Percentiles rank a stretch among this genome's conserved stretches.
phyloP scores from a whole-genome alignment of 192 early-diverging fungal genomes.

The Neocallimastix lanati region DNA sequence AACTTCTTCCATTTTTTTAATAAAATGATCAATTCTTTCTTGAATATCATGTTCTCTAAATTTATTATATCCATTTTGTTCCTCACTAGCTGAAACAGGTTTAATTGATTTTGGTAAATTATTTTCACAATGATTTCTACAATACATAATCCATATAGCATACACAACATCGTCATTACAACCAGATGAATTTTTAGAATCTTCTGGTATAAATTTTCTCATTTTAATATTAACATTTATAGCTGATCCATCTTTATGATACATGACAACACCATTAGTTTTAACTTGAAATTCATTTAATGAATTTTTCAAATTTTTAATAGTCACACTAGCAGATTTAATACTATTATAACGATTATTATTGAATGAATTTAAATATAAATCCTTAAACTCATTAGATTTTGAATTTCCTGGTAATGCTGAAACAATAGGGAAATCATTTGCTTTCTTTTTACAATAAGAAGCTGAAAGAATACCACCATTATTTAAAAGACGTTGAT shows the following conservation, averaged over 20 bases:
- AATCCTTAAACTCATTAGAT: neutral
- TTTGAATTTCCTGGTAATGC: neutral
- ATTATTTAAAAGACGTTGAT: neutral
- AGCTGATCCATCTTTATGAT: constrained; percentile 38
- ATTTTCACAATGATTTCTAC: constrained; percentile 19
- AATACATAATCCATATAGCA: constrained; percentile 45
- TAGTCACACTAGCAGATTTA: neutral
- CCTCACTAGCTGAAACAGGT: neutral
- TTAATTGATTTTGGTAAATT: constrained; percentile 10
- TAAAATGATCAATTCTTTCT: neutral
- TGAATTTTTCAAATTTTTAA: neutral
- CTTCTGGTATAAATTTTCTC: constrained; percentile 14
- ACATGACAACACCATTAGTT: constrained; percentile 21
- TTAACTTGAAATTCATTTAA: neutral
- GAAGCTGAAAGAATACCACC: neutral
- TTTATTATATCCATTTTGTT: constrained; percentile 2
- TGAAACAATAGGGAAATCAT: neutral
- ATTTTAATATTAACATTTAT: constrained; percentile 42
- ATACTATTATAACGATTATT: neutral
- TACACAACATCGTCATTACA: constrained; percentile 20
- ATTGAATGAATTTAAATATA: neutral
- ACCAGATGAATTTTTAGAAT: neutral
- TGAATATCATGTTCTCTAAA: neutral
- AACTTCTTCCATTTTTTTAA: constrained; percentile 5
- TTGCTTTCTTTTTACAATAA: neutral